Percentiles rank a stretch among this genome's conserved stretches.
Conservation (phyloP, 2,329 filamentous ascomycete species). For the Xylariales sp. region DNA sequence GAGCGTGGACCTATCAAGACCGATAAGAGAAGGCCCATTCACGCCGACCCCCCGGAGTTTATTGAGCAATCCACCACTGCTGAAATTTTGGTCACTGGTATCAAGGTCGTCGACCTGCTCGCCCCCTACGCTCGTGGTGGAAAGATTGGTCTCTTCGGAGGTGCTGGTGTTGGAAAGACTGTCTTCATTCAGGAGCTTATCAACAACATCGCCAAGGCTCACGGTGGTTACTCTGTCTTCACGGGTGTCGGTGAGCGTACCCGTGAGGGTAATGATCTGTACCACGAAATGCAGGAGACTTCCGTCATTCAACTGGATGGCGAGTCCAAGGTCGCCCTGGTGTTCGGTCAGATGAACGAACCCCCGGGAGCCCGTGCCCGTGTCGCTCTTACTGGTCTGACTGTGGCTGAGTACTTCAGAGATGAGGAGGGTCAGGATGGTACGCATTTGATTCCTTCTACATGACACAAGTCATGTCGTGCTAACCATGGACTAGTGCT, state of each 20-base stretch:
- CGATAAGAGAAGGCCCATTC: constrained; percentile 82
- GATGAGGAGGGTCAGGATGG: constrained; percentile 78
- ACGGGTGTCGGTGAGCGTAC: constrained; percentile 99
- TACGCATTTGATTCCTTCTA: constrained; percentile 33
- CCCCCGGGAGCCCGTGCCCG: constrained; percentile 98
- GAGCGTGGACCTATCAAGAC: constrained; percentile 98
- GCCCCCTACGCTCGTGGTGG: constrained; percentile 99
- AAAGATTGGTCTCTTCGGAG: constrained; percentile 99
- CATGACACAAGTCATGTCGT: not conserved
- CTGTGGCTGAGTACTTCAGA: constrained; percentile 79
- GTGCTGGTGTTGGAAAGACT: constrained; percentile 99
- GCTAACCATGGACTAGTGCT: constrained; percentile 56
- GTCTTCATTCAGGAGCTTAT: constrained; percentile 99
- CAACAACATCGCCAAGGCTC: constrained; percentile 99
- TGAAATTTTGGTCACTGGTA: constrained; percentile 97
- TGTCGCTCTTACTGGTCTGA: constrained; percentile 92
- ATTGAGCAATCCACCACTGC: constrained; percentile 92
- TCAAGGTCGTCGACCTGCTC: constrained; percentile 99
- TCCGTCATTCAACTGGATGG: constrained; percentile 98
- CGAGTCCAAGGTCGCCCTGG: constrained; percentile 98
- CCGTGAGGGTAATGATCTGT: constrained; percentile 99
- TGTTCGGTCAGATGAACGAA: constrained; percentile 99
- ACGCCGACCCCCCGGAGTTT: constrained; percentile 90
- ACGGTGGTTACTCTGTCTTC: constrained; percentile 99
- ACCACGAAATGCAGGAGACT: constrained; percentile 99